Evolutionary conservation across 225 moss, liverwort and hornwort genomes (phyloP).

Genomic region (Bryum argenteum): DNA sequence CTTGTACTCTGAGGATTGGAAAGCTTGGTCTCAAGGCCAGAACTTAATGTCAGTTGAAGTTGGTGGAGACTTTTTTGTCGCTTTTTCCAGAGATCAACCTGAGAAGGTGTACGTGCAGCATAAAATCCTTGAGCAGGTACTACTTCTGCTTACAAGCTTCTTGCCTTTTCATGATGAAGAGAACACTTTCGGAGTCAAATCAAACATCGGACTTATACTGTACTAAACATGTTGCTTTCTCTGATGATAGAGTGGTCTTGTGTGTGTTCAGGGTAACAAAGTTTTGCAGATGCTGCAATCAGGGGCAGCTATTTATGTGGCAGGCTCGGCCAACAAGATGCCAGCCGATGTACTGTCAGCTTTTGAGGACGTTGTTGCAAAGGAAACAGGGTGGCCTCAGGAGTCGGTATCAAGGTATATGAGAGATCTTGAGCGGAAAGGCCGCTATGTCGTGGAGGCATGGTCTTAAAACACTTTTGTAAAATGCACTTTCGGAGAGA

Average conservation of each 20-base stretch:
- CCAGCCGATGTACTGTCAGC: conserved; percentile 88
- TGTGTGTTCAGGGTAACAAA: conserved; percentile 42
- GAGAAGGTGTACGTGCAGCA: conserved; percentile 95
- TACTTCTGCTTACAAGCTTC: neutral
- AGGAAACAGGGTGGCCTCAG: conserved; percentile 67
- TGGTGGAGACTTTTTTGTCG: conserved; percentile 76
- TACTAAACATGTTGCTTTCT: neutral
- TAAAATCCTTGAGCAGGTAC: conserved; percentile 77
- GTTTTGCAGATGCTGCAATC: conserved; percentile 73
- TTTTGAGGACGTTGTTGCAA: conserved; percentile 69
- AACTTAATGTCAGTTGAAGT: conserved; percentile 62
- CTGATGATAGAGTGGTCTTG: conserved; percentile 14
- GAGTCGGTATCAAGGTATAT: conserved; percentile 74
- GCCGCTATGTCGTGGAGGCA: conserved; percentile 90
- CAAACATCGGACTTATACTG: neutral
- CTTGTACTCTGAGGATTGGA: conserved; percentile 82
- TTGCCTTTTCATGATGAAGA: conserved; percentile 2
- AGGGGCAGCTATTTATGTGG: conserved; percentile 85
- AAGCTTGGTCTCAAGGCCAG: conserved; percentile 51
- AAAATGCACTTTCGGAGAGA: conserved; percentile 22
- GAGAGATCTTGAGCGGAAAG: conserved; percentile 79
- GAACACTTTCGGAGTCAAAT: neutral
- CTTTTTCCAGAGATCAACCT: conserved; percentile 90
- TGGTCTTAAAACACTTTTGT: conserved; percentile 55
- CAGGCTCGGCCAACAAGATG: conserved; percentile 98